Percentiles rank a stretch among this genome's conserved stretches.
Evolutionary conservation across 2,329 filamentous ascomycete species (phyloP).

Genomic region (Ophiosphaerella herpotricha): DNA sequence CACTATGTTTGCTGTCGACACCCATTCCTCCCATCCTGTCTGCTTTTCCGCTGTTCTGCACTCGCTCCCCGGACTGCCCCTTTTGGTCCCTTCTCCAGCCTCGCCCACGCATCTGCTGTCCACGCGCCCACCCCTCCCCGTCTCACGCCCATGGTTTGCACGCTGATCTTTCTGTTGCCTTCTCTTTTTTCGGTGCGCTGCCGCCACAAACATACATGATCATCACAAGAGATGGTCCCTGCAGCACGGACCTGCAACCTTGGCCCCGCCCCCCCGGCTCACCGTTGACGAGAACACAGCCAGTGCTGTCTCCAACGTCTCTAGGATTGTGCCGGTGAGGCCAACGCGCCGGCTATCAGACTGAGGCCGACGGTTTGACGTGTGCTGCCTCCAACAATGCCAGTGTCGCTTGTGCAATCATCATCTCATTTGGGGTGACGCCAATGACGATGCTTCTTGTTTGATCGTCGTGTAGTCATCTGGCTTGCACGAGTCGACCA

Average conservation of each 20-base stretch:
- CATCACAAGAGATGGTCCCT: conserved; percentile 33
- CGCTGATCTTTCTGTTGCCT: conserved; percentile 27
- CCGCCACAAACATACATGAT: conserved; percentile 26
- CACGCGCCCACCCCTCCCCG: conserved; percentile 18
- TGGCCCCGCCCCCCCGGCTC: neutral
- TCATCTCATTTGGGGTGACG: neutral
- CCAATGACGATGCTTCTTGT: conserved; percentile 10
- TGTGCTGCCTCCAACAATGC: too few species aligned
- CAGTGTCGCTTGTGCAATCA: too few species aligned
- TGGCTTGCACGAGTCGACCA: conserved; percentile 11
- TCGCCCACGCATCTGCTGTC: conserved; percentile 5
- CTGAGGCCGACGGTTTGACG: too few species aligned
- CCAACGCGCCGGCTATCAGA: too few species aligned
- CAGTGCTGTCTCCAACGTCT: neutral
- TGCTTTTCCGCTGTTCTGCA: too few species aligned
- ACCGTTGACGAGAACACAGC: conserved; percentile 10
- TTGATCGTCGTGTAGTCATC: conserved; percentile 26
- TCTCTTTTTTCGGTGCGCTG: conserved; percentile 20
- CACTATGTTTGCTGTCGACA: too few species aligned
- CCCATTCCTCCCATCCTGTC: too few species aligned
- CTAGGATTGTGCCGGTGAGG: too few species aligned
- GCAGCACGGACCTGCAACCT: conserved; percentile 20
- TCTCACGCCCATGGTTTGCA: conserved; percentile 15
- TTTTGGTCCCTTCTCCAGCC: too few species aligned
- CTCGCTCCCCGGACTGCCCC: too few species aligned